Conservation (phyloP, 345 rosid genomes). For the Gossypium australe region DNA sequence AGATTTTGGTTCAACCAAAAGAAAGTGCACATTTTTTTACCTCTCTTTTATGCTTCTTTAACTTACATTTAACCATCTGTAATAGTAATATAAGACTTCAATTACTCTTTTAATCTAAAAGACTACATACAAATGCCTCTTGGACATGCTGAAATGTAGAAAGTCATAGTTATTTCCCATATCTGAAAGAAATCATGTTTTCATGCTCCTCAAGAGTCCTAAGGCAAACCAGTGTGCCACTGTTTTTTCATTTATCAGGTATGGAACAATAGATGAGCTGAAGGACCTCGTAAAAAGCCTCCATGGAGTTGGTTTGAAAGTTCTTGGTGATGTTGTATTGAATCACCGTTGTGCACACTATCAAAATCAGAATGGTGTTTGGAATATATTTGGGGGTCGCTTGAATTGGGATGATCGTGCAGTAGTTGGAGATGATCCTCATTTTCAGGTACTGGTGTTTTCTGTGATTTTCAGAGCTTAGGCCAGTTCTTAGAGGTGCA, state of each 20-base stretch:
- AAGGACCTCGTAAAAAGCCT: constrained; percentile 62
- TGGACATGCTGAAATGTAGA: neutral
- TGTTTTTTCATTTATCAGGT: constrained; percentile 35
- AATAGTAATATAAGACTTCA: neutral
- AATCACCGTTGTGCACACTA: constrained; percentile 94
- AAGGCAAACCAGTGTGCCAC: neutral
- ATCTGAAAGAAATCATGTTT: neutral
- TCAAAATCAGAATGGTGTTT: constrained; percentile 79
- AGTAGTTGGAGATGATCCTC: constrained; percentile 92
- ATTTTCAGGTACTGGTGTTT: constrained; percentile 67
- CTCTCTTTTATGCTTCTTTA: neutral
- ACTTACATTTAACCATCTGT: neutral
- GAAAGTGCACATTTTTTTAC: neutral
- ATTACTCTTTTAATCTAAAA: neutral
- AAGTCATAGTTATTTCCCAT: neutral
- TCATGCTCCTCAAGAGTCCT: neutral
- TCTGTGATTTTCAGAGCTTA: neutral
- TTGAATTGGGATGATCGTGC: constrained; percentile 95
- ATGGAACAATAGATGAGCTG: constrained; percentile 80
- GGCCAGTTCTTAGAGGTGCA: neutral
- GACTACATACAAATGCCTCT: neutral
- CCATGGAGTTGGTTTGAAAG: constrained; percentile 71
- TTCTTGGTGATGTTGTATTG: constrained; percentile 89
- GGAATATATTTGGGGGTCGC: constrained; percentile 94
- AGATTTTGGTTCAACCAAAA: neutral